Evolutionary conservation across 345 rosid species (phyloP), one percentile per base, ranked within the genome.

Genomic region (Jatropha curcas): DNA sequence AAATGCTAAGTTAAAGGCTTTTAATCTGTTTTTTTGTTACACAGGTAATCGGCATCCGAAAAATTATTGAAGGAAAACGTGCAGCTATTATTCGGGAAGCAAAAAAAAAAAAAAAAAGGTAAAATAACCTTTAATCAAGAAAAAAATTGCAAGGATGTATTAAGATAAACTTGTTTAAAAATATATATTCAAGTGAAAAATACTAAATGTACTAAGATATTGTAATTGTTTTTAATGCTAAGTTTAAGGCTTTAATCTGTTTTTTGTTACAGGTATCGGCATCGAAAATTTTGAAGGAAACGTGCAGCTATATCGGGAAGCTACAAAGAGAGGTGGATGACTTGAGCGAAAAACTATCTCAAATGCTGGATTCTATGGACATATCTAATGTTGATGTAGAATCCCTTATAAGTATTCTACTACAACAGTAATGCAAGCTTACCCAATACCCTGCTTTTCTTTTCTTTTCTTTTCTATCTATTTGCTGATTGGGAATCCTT

Each of bases 301-400:
- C 87, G 61, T 84, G 88, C 74, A 80, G 60, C 62, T 83, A 83
- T 77, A 85, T 89, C 65, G 82, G 78, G 77, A 84, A 72, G 55
- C 77, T 89, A 68, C 82, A 82, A 14, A 78, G 72, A 61, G 90
- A 89, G 78, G 85, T 80, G 41, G 84, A 85, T 77, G 88, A 79
- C 27, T 81, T 89, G 31, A 87, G 94, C 71, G 88, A 76, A 75
- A 81, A 82, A 78, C 72, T 89, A 50, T 81, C 86, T 46, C 74
- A 79, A 53, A 67, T 80, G 64, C 75, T 89, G 79, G 86, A 76
- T 71, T 83, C 90, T 39, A 35, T 61, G 60, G 83, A 57, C 37
- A 41, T 74, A 19, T 10, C 52, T 68, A 71, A 28, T 55, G 50
- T 66, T 60, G 88, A 83, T 43, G 58, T 60, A 17, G 77, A 70